Evolutionary conservation across 352 stramenopile species (phyloP).

Genomic region (Globisporangium camurandrum): DNA sequence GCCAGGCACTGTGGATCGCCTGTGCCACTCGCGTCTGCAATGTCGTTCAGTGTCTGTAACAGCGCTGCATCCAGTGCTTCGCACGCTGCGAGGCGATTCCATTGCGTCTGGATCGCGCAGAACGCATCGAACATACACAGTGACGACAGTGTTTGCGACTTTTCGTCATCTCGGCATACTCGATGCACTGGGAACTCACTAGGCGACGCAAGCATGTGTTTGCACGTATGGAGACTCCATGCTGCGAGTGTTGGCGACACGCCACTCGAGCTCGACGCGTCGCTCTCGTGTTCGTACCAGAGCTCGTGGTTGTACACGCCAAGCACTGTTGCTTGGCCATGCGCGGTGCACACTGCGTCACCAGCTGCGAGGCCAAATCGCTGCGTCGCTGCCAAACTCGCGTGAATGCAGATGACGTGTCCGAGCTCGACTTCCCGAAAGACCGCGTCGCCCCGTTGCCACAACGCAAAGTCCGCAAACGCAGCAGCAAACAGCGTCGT

Average conservation of each 20-base stretch:
- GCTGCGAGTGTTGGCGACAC: constrained; percentile 10
- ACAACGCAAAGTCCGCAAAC: constrained; percentile 21
- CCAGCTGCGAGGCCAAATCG: constrained; percentile 35
- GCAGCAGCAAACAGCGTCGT: constrained; percentile 16
- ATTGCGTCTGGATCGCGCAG: not conserved
- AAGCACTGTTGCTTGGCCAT: constrained; percentile 50
- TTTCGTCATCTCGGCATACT: too few species aligned
- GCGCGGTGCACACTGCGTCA: constrained; percentile 53
- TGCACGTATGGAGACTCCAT: constrained; percentile 45
- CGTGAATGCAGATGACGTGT: constrained; percentile 27
- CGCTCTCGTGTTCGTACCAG: constrained; percentile 45
- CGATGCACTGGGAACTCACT: constrained; percentile 43
- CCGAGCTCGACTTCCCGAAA: constrained; percentile 29
- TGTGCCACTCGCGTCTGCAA: constrained; percentile 15
- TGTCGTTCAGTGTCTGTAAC: constrained; percentile 18
- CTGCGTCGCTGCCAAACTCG: constrained; percentile 14
- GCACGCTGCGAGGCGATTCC: not conserved
- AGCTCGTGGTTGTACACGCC: constrained; percentile 55
- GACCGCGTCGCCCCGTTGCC: constrained; percentile 16
- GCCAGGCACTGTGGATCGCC: constrained; percentile 16
- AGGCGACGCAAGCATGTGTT: constrained; percentile 31
- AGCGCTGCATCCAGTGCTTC: constrained; percentile 18
- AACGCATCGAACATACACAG: not conserved
- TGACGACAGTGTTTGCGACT: not conserved
- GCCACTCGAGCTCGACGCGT: not conserved